Evolutionary conservation across 2,329 filamentous ascomycete genomes (phyloP), one percentile per base, ranked within the genome.

Genomic region (Monosporascus sp.): DNA sequence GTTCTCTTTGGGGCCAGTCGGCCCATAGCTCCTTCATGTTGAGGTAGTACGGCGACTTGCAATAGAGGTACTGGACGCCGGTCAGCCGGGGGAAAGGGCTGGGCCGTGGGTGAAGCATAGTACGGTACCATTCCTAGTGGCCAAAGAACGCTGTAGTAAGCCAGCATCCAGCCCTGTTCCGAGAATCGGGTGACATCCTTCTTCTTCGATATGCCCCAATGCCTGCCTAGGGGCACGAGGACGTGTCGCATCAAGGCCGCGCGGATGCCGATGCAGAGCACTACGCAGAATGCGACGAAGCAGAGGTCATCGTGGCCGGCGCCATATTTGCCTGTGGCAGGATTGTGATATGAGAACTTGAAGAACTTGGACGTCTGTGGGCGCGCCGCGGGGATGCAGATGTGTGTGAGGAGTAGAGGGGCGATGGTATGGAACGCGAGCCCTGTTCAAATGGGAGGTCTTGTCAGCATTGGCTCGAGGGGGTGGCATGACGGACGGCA

Each of bases 141-240:
- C 88, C 90, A 97, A 66, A 91, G 92, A 49, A 86, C 75, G 37
- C 75, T 75, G 70, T 92, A 92, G 73, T 97, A 97, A 48, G 92
- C 72, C 52, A 94, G 74, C 68, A 96, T 78, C 89, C 92, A 97
- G 40, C 86, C 89, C 74, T 97, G 93, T 74, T 97, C 93, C 56
- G 90, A 89, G 72, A 97, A 95, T 53, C 93, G 83, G 47, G 88
- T 82, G 55, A 86, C 75, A 44, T 83, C 81, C 74, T 96, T 96
- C 67, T 78, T 78, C 64, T 86, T 88, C 61, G 80, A 79, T 61
- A 96, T 81, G 24, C 92, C 92, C 54, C 81, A 78, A 49, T 75
- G 72, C 57, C 81, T 84, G 31, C 88, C 92, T 50, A 94, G 72
- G 5, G 93, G 93, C 19, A 82, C 82, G 52, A 97, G 79, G n/a